Evolutionary conservation across 1,284 basidiomycete species (phyloP).

Genomic region (Pterulicium gracile): DNA sequence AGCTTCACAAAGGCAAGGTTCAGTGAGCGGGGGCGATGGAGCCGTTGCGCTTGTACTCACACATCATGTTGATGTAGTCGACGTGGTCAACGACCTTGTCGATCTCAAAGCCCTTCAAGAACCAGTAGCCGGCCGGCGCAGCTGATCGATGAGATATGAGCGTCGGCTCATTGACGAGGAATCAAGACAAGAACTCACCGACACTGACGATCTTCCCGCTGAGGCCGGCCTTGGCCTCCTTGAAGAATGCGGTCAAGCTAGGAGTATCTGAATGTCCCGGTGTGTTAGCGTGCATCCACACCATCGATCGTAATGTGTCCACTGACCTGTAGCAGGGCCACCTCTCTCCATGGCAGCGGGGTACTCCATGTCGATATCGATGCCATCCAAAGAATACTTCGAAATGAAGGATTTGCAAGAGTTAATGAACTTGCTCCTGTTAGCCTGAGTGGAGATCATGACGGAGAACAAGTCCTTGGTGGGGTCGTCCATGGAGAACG

Average conservation of each 20-base stretch:
- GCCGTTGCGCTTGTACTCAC: conserved; percentile 5
- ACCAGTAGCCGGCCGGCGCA: conserved; percentile 17
- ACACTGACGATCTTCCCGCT: conserved; percentile 8
- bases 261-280: conserved; percentile 12
- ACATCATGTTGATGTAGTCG: conserved; percentile 18
- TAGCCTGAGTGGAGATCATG: conserved; percentile 9
- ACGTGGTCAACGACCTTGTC: conserved; percentile 14
- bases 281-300: background rate
- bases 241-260: conserved; percentile 14
- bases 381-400: conserved; percentile 9
- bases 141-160: conserved; percentile 7
- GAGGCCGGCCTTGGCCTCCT: conserved; percentile 11
- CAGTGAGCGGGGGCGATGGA: background rate
- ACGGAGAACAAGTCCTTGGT: conserved; percentile 9
- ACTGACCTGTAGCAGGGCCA: conserved; percentile 9
- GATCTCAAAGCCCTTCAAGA: conserved; percentile 17
- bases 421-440: conserved; percentile 9
- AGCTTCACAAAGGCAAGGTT: conserved; percentile 8
- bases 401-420: conserved; percentile 7
- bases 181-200: conserved; percentile 8
- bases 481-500: conserved; percentile 9
- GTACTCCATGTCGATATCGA: conserved; percentile 11
- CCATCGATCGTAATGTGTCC: no score
- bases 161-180: background rate
- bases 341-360: conserved; percentile 12